phyloP scores from a whole-genome alignment of 2,329 filamentous ascomycete species.

The Zymoseptoria passerinii region DNA sequence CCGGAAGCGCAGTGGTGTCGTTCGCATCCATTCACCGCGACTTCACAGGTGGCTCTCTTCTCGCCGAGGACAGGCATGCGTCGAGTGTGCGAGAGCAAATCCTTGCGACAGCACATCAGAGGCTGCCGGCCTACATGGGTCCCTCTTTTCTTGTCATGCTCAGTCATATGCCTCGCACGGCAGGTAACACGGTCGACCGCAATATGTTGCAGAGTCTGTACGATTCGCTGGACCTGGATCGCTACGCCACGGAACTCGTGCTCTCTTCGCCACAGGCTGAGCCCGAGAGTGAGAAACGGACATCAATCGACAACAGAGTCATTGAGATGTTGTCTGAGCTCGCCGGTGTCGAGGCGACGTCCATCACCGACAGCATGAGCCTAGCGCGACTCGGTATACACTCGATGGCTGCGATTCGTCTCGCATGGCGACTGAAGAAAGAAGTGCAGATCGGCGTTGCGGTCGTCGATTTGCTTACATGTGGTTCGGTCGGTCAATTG shows the following conservation, averaged over 20 bases:
- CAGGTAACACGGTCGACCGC: slow-evolving; percentile 10
- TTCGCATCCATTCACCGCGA: slow-evolving; percentile 5
- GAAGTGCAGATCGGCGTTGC: slow-evolving; percentile 2
- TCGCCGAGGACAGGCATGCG: slow-evolving; percentile 3
- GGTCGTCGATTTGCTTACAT: background rate
- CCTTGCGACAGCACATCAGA: slow-evolving; percentile 4
- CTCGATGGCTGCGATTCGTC: slow-evolving; percentile 11
- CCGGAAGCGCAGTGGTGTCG: slow-evolving; percentile 7
- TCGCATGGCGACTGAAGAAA: slow-evolving; percentile 4
- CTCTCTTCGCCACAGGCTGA: background rate
- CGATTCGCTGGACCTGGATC: background rate
- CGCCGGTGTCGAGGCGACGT: background rate
- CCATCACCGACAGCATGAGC: slow-evolving; percentile 1
- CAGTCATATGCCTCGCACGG: slow-evolving; percentile 5
- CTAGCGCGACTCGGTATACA: slow-evolving; percentile 9
- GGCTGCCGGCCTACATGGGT: slow-evolving; percentile 9
- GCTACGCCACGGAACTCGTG: background rate
- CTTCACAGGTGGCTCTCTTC: background rate
- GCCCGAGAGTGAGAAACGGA: background rate
- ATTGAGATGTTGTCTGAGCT: slow-evolving; percentile 1
- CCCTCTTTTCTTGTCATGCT: slow-evolving; percentile 10
- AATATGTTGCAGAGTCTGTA: slow-evolving; percentile 7
- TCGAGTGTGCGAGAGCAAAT: background rate
- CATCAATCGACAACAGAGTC: background rate
- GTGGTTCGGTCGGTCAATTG: background rate